A percentile compares a stretch with the other conserved stretches of the same genome.
Evolutionary conservation across 2,329 filamentous ascomycete genomes (phyloP).

Genomic region (Amauroascus niger): DNA sequence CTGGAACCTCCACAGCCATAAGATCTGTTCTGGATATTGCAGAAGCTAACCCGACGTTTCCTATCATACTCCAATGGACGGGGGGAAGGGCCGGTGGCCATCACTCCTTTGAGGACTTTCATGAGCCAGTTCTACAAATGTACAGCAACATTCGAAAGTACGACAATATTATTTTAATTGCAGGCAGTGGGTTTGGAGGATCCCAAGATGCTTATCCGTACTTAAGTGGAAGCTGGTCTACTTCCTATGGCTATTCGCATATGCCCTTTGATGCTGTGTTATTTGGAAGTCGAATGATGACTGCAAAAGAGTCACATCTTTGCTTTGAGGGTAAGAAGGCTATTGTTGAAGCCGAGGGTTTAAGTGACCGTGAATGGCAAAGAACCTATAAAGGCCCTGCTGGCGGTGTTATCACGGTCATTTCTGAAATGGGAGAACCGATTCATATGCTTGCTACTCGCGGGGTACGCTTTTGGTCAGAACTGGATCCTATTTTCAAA

Average conservation of each 20-base stretch:
- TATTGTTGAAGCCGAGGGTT: constrained; percentile 73
- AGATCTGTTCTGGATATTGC: constrained; percentile 85
- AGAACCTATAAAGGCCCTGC: constrained; percentile 88
- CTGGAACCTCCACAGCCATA: constrained; percentile 77
- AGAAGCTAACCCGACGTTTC: constrained; percentile 84
- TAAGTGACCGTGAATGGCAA: constrained; percentile 78
- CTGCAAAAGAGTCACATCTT: constrained; percentile 82
- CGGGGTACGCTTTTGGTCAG: constrained; percentile 91
- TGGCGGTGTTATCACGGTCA: constrained; percentile 89
- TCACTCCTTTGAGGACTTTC: constrained; percentile 92
- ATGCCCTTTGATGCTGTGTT: constrained; percentile 93
- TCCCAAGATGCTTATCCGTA: constrained; percentile 87
- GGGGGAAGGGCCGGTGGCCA: constrained; percentile 88
- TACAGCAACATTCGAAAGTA: constrained; percentile 77
- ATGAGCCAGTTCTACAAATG: constrained; percentile 81
- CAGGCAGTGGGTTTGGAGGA: constrained; percentile 84
- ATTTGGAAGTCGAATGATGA: constrained; percentile 90
- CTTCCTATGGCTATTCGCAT: constrained; percentile 71
- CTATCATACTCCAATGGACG: constrained; percentile 87
- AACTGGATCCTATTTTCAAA: constrained; percentile 92
- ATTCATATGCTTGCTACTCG: constrained; percentile 98
- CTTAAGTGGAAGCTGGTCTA: constrained; percentile 80
- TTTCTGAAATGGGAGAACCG: constrained; percentile 97
- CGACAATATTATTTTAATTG: constrained; percentile 78
- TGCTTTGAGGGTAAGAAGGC: constrained; percentile 80